A percentile compares a stretch with the other conserved stretches of the same genome.
These are phyloP conservation scores for Brachypodium distachyon DNA, from an alignment of 202 grass and related monocot genomes.

Conservation along the genomic window DNA sequence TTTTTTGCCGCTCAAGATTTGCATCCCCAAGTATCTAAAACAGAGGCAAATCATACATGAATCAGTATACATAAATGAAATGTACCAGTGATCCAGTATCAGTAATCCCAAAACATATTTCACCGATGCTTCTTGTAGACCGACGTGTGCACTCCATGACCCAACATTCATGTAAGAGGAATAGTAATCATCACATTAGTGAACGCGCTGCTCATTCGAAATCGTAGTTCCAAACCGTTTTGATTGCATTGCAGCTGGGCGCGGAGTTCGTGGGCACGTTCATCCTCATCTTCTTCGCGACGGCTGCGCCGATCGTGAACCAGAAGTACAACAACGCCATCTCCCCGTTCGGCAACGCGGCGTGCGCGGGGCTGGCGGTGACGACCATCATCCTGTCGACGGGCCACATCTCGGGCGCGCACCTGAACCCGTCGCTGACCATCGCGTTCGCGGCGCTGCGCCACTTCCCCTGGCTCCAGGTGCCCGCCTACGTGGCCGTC, in stretches of 20 bases:
- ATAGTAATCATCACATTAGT: too few relatives aligned
- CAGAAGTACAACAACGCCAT: slow-evolving; percentile 83
- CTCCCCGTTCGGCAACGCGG: slow-evolving; percentile 80
- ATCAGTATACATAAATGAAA: too few relatives aligned
- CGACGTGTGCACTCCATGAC: too few relatives aligned
- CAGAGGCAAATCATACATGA: too few relatives aligned
- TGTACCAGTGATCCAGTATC: too few relatives aligned
- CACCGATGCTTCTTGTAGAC: too few relatives aligned
- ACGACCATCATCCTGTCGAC: slow-evolving; percentile 83
- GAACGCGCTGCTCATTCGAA: too few relatives aligned
- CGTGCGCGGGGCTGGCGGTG: slow-evolving; percentile 71
- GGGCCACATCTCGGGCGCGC: slow-evolving; percentile 86
- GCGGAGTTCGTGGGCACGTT: slow-evolving; percentile 95
- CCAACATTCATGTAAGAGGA: too few relatives aligned
- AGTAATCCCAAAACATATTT: too few relatives aligned
- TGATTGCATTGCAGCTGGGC: slow-evolving; percentile 39
- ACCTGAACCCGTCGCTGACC: slow-evolving; percentile 89
- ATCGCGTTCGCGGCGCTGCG: slow-evolving; percentile 78
- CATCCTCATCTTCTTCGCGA: slow-evolving; percentile 95
- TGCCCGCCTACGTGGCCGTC: slow-evolving; percentile 61
- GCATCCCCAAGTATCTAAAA: too few relatives aligned
- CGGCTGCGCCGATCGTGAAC: slow-evolving; percentile 91
- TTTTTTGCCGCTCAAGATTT: too few relatives aligned
- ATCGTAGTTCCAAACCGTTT: too few relatives aligned
- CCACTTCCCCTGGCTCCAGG: slow-evolving; percentile 91